Percentiles rank a stretch among this genome's conserved stretches.
phyloP scores from a whole-genome alignment of 345 rosid genomes.

The Euclidium syriacum region DNA sequence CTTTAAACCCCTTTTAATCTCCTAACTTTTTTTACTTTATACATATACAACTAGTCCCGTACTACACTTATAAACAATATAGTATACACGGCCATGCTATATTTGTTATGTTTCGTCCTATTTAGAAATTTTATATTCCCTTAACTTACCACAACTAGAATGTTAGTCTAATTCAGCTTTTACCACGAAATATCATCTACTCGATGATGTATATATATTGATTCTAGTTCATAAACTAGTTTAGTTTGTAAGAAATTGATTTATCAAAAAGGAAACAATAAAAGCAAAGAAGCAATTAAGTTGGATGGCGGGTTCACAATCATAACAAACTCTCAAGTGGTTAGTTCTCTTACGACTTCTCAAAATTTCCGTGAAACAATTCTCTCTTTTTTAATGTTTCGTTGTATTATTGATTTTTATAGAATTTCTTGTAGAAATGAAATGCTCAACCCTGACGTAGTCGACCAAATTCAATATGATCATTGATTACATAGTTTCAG shows the following conservation, averaged over 20 bases:
- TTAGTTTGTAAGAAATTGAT: not conserved
- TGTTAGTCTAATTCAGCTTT: too few species aligned
- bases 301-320: not conserved
- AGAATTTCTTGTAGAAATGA: not conserved
- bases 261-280: not conserved
- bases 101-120: not conserved
- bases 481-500: not conserved
- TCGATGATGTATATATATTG: not conserved
- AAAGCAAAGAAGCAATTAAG: not conserved
- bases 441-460: not conserved
- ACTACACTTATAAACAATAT: not conserved
- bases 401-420: not conserved
- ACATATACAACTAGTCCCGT: not conserved
- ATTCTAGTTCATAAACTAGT: not conserved
- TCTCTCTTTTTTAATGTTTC: not conserved
- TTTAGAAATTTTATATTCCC: not conserved
- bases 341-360: slow-evolving; percentile 10
- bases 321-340: slow-evolving; percentile 12
- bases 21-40: not conserved
- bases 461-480: not conserved
- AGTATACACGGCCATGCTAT: not conserved
- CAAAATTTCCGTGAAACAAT: not conserved
- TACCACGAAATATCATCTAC: too few species aligned
- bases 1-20: slow-evolving; percentile 20
- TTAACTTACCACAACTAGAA: not conserved